Conservation (phyloP, 2,329 filamentous ascomycete genomes). For the Pyrenophora seminiperda region DNA sequence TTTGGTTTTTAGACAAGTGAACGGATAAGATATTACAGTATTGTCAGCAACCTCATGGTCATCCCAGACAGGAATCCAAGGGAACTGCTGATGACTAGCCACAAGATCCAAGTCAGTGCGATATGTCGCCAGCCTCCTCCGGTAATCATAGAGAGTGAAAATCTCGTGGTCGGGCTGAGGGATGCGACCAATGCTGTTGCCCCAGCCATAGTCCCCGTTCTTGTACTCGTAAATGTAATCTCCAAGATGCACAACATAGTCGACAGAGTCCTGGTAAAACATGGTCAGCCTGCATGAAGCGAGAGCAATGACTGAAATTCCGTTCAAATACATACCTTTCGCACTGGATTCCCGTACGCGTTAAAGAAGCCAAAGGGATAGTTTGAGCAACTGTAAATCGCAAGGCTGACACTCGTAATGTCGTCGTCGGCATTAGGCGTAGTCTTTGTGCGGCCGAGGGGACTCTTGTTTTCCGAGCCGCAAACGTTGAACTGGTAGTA, state of each 20-base stretch:
- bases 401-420: constrained; percentile 64
- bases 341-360: constrained; percentile 50
- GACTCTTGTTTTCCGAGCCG: constrained; percentile 63
- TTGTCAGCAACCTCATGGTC: constrained; percentile 51
- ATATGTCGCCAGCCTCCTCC: constrained; percentile 50
- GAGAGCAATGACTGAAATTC: too few species aligned
- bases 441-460: constrained; percentile 72
- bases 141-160: constrained; percentile 52
- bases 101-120: constrained; percentile 50
- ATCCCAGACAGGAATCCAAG: constrained; percentile 57
- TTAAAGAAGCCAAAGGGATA: constrained; percentile 56
- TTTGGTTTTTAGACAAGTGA: too few species aligned
- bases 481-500: constrained; percentile 75
- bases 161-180: constrained; percentile 47
- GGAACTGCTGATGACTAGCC: constrained; percentile 48
- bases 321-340: constrained; percentile 30
- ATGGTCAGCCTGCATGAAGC: not conserved
- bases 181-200: constrained; percentile 39
- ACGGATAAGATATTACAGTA: constrained; percentile 7
- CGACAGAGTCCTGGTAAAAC: constrained; percentile 47
- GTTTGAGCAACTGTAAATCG: constrained; percentile 72
- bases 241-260: constrained; percentile 51
- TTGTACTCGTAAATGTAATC: constrained; percentile 54
- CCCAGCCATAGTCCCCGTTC: constrained; percentile 46
- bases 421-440: constrained; percentile 63